Base-by-base conservation (phyloP, 495 filamentous ascomycete species). In the Hapsidospora chrysogenum region DNA sequence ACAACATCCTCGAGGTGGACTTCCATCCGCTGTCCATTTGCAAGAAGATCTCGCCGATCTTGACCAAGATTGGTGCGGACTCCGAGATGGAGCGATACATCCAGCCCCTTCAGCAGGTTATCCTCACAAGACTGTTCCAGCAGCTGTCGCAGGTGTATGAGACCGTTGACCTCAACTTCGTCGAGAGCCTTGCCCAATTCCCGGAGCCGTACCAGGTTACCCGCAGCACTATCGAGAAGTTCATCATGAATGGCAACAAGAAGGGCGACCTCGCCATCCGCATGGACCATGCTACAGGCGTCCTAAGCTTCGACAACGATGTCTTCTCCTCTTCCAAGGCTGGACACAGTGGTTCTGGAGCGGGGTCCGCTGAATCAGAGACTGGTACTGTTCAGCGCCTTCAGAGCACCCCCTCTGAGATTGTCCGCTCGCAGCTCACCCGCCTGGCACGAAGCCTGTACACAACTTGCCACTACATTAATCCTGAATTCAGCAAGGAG, bases 241-340 rank as follows among this genome's bases (percentile, higher is more conserved):
- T 97, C 70, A 95, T 97, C 68, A 97, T 97, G 89, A 97, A 97
- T 59, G 89, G 89, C 40, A 95, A 89, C 70, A 97, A 97, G 73
- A 97, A 97, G 69, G 89, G 89, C 20, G 92, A 97, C 47, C 70
- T 97, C 32, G 78, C 89, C 29, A 94, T 97, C 50, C 86, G 89
- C 38, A 80, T 97, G 49, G 81, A 96, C 48, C 89, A 97, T 55
- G 82, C 83, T 40, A 81, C 85, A 17, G 85, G 92, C 35, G 76
- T 94, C 31, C 73, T 97, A 33, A 95, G 85, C 47, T 97, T 97
- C 47, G 89, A 97, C 50, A 86, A 85, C 35, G 89, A 97, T 54
- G 82, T 96, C 39, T 96, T 97, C 66, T 92, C 89, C 23, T 93
- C 89, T 20, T 77, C 87, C 44, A 95, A 94, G 65, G 82, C 89